Conservation (phyloP, 2,329 filamentous ascomycete genomes). For the Alternaria rosae region DNA sequence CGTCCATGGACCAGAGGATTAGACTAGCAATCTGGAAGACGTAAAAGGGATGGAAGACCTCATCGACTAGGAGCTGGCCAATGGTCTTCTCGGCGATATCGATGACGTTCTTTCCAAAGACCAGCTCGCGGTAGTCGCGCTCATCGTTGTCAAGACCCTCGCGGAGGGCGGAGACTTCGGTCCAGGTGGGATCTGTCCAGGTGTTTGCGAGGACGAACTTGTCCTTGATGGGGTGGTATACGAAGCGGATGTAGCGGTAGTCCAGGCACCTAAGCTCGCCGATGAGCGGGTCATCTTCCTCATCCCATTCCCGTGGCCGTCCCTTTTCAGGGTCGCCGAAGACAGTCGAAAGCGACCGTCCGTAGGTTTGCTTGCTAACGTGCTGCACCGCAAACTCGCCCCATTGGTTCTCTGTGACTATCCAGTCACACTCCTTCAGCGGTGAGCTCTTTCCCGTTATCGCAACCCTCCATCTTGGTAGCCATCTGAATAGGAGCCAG, state of each 20-base stretch:
- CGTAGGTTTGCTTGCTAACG: conserved; percentile 67
- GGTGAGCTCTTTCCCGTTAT: conserved; percentile 74
- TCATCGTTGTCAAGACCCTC: conserved; percentile 87
- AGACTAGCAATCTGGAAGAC: conserved; percentile 97
- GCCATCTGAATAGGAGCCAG: conserved; percentile 87
- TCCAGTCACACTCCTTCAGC: conserved; percentile 82
- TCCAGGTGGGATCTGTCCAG: conserved; percentile 96
- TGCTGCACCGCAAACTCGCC: conserved; percentile 83
- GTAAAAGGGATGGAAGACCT: conserved; percentile 98
- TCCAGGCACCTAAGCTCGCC: conserved; percentile 78
- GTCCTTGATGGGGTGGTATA: conserved; percentile 87
- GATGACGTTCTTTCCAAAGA: conserved; percentile 91
- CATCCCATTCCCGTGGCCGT: conserved; percentile 72
- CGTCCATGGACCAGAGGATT: conserved; percentile 90
- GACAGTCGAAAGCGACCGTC: conserved; percentile 68
- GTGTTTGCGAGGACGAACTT: conserved; percentile 85
- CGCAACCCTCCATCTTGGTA: conserved; percentile 84
- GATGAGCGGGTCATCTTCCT: conserved; percentile 78
- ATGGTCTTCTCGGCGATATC: conserved; percentile 91
- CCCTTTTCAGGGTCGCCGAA: conserved; percentile 74
- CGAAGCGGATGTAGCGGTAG: conserved; percentile 94
- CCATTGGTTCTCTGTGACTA: conserved; percentile 98
- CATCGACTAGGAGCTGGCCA: conserved; percentile 84
- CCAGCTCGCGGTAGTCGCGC: conserved; percentile 78
- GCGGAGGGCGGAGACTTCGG: conserved; percentile 75